Conservation (phyloP, 1,284 basidiomycete species). For the Austroboletus niveus region DNA sequence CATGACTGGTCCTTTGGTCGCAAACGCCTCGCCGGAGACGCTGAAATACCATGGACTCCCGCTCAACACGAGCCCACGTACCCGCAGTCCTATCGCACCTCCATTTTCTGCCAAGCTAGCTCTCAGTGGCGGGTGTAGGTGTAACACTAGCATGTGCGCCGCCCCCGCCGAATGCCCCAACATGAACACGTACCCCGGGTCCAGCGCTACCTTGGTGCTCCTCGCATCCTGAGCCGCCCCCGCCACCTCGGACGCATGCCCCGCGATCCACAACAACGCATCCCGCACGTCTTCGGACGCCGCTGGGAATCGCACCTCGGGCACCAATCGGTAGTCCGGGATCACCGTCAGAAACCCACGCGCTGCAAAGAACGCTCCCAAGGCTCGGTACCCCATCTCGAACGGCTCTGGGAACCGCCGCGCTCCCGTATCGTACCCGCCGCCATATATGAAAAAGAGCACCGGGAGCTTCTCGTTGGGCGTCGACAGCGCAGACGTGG, state of each 20-base stretch:
- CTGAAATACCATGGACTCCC: conserved; percentile 45
- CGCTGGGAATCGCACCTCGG: conserved; percentile 49
- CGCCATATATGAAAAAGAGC: conserved; percentile 63
- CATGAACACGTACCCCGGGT: conserved; percentile 44
- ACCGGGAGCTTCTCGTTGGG: conserved; percentile 42
- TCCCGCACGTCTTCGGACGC: conserved; percentile 55
- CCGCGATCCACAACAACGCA: conserved; percentile 52
- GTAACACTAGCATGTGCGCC: conserved; percentile 43
- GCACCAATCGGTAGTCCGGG: conserved; percentile 62
- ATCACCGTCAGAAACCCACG: conserved; percentile 59
- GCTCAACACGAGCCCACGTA: conserved; percentile 46
- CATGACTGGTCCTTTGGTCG: conserved; percentile 27
- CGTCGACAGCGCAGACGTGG: conserved; percentile 20
- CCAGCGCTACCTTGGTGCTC: conserved; percentile 27
- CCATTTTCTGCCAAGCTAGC: conserved; percentile 25
- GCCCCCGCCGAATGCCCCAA: conserved; percentile 62
- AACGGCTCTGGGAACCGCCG: conserved; percentile 45
- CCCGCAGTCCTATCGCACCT: conserved; percentile 19
- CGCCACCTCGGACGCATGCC: conserved; percentile 34
- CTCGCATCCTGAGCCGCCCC: conserved; percentile 20
- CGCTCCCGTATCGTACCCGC: conserved; percentile 53
- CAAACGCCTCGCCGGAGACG: conserved; percentile 16
- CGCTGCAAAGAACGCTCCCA: conserved; percentile 58
- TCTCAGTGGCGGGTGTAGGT: conserved; percentile 38
- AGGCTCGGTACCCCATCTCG: conserved; percentile 50